phyloP scores from a whole-genome alignment of 2,329 filamentous ascomycete genomes.

The Xylariaceae sp. region DNA sequence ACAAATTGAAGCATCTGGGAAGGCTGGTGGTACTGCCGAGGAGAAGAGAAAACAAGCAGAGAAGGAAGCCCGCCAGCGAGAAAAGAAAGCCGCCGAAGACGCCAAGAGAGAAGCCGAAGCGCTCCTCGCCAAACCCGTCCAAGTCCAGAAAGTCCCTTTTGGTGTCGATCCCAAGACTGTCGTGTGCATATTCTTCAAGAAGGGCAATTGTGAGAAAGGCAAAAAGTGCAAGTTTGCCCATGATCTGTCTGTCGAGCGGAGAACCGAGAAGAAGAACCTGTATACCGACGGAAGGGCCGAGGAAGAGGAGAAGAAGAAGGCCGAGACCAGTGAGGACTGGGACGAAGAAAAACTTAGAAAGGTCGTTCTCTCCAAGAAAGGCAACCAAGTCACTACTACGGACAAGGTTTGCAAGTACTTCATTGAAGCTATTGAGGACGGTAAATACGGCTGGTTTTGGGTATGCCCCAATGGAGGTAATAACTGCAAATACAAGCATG shows the following conservation, averaged over 20 bases:
- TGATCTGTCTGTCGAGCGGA: constrained; percentile 82
- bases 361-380: constrained; percentile 93
- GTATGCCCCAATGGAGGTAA: constrained; percentile 92
- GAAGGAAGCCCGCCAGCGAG: constrained; percentile 66
- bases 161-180: constrained; percentile 98
- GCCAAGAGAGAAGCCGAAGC: constrained; percentile 76
- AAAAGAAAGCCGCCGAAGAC: constrained; percentile 86
- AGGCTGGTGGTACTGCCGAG: constrained; percentile 73
- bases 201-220: constrained; percentile 95
- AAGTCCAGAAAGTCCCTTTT: constrained; percentile 96
- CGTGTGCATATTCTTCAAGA: constrained; percentile 94
- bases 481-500: constrained; percentile 98
- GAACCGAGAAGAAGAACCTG: constrained; percentile 85
- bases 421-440: constrained; percentile 93
- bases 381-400: constrained; percentile 90
- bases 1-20: constrained; percentile 70
- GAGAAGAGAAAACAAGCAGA: constrained; percentile 76
- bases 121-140: constrained; percentile 84
- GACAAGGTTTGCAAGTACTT: constrained; percentile 99
- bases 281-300: constrained; percentile 79
- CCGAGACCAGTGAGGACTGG: constrained; percentile 93
- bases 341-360: constrained; percentile 92
- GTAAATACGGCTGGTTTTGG: constrained; percentile 99
- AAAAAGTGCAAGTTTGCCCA: constrained; percentile 98
- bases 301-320: constrained; percentile 75